Conservation (phyloP, 441 rosid species). For the Populus hybrid region DNA sequence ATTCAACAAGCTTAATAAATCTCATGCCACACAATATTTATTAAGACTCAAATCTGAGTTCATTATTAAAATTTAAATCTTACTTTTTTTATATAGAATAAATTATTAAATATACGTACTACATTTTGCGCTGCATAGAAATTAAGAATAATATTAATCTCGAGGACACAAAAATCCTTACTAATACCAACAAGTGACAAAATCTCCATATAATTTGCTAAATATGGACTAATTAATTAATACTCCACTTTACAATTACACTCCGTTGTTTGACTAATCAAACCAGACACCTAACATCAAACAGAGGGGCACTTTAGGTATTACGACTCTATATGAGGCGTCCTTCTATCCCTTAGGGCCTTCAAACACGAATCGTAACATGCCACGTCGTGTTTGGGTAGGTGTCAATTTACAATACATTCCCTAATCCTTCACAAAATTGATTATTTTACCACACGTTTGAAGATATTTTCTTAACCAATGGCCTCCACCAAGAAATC, state of each 20-base stretch:
- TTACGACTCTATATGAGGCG: neutral
- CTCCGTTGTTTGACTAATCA: constrained; percentile 17
- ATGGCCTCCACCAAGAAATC: constrained; percentile 33
- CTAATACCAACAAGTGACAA: neutral
- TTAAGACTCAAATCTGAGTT: neutral
- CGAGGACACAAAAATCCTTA: neutral
- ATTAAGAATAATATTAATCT: neutral
- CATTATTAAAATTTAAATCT: too few species aligned
- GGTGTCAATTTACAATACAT: neutral
- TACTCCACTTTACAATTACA: constrained; percentile 11
- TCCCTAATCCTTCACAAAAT: neutral
- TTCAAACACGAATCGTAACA: neutral
- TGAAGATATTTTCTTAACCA: neutral
- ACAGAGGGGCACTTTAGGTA: neutral
- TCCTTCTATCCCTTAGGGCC: neutral
- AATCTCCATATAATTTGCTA: neutral
- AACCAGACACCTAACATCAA: neutral
- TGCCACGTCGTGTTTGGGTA: neutral
- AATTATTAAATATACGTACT: neutral
- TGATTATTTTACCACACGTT: neutral
- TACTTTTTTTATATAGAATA: too few species aligned
- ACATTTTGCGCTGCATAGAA: neutral
- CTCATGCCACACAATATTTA: neutral
- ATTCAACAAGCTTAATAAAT: neutral
- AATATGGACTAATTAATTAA: neutral